Conservation (phyloP, 2,329 filamentous ascomycete genomes). For the Diplodia seriata region DNA sequence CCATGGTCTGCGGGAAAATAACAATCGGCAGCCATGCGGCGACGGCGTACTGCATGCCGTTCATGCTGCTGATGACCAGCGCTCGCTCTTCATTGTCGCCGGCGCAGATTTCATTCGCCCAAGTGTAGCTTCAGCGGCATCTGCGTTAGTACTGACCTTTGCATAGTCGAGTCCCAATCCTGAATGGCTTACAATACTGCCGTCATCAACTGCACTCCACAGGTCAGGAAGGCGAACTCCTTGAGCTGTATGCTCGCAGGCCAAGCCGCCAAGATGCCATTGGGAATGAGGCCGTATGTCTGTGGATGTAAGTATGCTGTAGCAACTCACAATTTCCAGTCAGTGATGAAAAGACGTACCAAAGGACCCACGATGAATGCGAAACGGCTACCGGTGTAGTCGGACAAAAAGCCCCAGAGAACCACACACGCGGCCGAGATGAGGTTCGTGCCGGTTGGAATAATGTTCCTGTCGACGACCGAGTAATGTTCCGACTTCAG, state of each 20-base stretch:
- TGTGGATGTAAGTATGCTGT: slow-evolving; percentile 18
- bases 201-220: slow-evolving; percentile 45
- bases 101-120: slow-evolving; percentile 46
- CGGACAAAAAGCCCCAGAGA: slow-evolving; percentile 9
- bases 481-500: slow-evolving; percentile 25
- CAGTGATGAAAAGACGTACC: not conserved
- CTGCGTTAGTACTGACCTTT: not conserved
- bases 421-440: slow-evolving; percentile 2
- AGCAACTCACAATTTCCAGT: too few species aligned
- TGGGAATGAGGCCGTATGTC: slow-evolving; percentile 43
- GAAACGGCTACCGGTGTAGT: slow-evolving; percentile 13
- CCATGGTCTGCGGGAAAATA: slow-evolving; percentile 46
- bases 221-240: slow-evolving; percentile 43
- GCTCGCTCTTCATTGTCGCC: slow-evolving; percentile 45
- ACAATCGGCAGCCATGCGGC: slow-evolving; percentile 45
- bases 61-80: slow-evolving; percentile 45
- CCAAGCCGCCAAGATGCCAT: slow-evolving; percentile 44
- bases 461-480: slow-evolving; percentile 15
- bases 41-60: slow-evolving; percentile 44
- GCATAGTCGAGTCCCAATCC: too few species aligned
- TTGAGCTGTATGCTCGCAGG: slow-evolving; percentile 38
- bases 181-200: slow-evolving; percentile 43
- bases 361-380: slow-evolving; percentile 2
- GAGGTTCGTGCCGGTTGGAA: slow-evolving; percentile 17
- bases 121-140: slow-evolving; percentile 38